A percentile compares a stretch with the other conserved stretches of the same genome.
phyloP scores from a whole-genome alignment of 2,329 filamentous ascomycete species.

The Penicillium sp. region DNA sequence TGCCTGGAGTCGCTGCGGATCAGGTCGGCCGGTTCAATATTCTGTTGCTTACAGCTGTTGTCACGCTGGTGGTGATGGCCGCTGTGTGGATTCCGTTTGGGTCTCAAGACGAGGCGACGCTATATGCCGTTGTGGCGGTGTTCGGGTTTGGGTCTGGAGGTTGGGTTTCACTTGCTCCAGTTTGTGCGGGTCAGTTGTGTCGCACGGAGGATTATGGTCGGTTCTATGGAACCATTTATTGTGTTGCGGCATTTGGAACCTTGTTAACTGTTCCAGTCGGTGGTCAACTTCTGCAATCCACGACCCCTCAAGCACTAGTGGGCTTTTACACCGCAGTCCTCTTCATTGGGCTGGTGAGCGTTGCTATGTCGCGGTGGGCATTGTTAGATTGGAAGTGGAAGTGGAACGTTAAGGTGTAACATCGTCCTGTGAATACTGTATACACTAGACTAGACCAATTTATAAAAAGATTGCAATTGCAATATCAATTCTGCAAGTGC shows the following conservation, averaged over 20 bases:
- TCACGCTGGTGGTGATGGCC: slow-evolving; percentile 43
- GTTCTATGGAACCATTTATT: slow-evolving; percentile 51
- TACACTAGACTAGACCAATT: background rate
- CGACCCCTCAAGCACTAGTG: slow-evolving; percentile 47
- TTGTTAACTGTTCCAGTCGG: slow-evolving; percentile 49
- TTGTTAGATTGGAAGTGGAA: slow-evolving; percentile 39
- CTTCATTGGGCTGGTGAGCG: slow-evolving; percentile 31
- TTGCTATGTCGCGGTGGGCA: slow-evolving; percentile 37
- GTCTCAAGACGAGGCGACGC: slow-evolving; percentile 35
- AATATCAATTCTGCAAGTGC: background rate
- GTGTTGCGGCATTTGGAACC: slow-evolving; percentile 47
- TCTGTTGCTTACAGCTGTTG: slow-evolving; percentile 36
- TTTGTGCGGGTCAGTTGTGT: slow-evolving; percentile 51
- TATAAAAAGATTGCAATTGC: background rate
- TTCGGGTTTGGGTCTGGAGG: slow-evolving; percentile 54
- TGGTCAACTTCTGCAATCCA: slow-evolving; percentile 47
- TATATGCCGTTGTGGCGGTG: slow-evolving; percentile 48
- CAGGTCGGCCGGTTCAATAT: slow-evolving; percentile 49
- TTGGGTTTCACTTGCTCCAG: slow-evolving; percentile 47
- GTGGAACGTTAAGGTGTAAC: slow-evolving; percentile 37
- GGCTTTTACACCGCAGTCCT: slow-evolving; percentile 49
- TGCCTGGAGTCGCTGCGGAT: slow-evolving; percentile 48
- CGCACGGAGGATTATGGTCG: slow-evolving; percentile 49
- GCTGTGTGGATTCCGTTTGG: slow-evolving; percentile 50
- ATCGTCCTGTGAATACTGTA: background rate